These are phyloP conservation scores for Actinidia chinensis DNA, from an alignment of 179 eudicot species.

Conservation along the genomic window DNA sequence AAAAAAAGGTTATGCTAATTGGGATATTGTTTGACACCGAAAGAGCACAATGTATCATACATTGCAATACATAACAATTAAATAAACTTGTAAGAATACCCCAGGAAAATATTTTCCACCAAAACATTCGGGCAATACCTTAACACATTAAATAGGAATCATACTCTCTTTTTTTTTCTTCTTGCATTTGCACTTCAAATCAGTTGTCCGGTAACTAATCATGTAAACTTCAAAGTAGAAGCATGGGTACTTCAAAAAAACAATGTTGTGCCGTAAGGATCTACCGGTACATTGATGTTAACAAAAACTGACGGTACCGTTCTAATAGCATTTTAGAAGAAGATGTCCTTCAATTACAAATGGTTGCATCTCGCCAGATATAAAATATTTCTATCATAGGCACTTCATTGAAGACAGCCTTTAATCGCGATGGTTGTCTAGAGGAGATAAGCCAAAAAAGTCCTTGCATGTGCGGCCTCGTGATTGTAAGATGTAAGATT, in stretches of 20 bases:
- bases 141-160: constrained; percentile 7
- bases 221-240: not conserved
- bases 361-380: no score
- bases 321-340: no score
- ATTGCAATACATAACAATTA: not conserved
- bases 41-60: not conserved
- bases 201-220: not conserved
- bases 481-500: no score
- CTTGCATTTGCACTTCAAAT: not conserved
- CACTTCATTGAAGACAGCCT: no score
- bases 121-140: not conserved
- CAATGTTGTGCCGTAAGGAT: not conserved
- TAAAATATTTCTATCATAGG: no score
- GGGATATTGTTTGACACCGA: not conserved
- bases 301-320: no score
- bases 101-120: not conserved
- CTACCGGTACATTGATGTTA: no score
- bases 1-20: not conserved
- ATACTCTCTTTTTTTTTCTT: not conserved
- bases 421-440: no score
- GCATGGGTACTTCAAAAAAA: no score
- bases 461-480: no score
- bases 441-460: no score
- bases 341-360: no score
- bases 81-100: not conserved